Evolutionary conservation across 2,329 filamentous ascomycete genomes (phyloP).

Genomic region (Ophiocordyceps robertsii): DNA sequence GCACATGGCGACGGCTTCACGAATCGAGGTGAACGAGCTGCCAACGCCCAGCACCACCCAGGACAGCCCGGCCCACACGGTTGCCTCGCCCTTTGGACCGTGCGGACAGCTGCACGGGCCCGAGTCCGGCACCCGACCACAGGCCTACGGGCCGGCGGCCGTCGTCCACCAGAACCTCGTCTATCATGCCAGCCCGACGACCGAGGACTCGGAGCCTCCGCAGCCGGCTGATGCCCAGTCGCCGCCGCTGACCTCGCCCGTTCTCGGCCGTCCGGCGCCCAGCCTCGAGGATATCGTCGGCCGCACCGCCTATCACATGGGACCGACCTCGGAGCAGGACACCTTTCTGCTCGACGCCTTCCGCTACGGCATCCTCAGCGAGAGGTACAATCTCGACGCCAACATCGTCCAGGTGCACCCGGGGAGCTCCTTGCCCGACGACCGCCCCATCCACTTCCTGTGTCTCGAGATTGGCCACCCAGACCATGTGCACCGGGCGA

Average conservation of each 20-base stretch:
- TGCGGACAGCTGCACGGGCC: not conserved
- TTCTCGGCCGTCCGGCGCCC: slow-evolving; percentile 7
- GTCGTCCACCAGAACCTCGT: slow-evolving; percentile 13
- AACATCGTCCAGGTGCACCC: slow-evolving; percentile 28
- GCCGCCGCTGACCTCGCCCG: not conserved
- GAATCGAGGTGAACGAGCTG: slow-evolving; percentile 1
- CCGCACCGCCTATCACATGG: slow-evolving; percentile 30
- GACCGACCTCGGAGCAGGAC: slow-evolving; percentile 31
- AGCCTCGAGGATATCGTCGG: slow-evolving; percentile 28
- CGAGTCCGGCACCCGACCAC: not conserved
- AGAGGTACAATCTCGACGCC: slow-evolving; percentile 28
- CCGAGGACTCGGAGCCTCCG: not conserved
- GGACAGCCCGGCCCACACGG: not conserved
- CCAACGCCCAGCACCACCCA: slow-evolving; percentile 3
- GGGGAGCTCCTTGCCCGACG: slow-evolving; percentile 18
- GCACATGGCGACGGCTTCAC: not conserved
- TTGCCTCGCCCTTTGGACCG: not conserved
- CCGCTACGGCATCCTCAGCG: slow-evolving; percentile 29
- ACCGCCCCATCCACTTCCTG: slow-evolving; percentile 30
- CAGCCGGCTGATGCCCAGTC: not conserved
- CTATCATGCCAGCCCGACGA: not conserved
- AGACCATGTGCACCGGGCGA: slow-evolving; percentile 24
- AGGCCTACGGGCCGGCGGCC: slow-evolving; percentile 5
- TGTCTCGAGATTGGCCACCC: slow-evolving; percentile 30
- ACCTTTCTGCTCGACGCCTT: slow-evolving; percentile 32